These are phyloP conservation scores for Saccharomycodes ludwigii DNA, from an alignment of 805 yeast genomes.

Conservation along the genomic window DNA sequence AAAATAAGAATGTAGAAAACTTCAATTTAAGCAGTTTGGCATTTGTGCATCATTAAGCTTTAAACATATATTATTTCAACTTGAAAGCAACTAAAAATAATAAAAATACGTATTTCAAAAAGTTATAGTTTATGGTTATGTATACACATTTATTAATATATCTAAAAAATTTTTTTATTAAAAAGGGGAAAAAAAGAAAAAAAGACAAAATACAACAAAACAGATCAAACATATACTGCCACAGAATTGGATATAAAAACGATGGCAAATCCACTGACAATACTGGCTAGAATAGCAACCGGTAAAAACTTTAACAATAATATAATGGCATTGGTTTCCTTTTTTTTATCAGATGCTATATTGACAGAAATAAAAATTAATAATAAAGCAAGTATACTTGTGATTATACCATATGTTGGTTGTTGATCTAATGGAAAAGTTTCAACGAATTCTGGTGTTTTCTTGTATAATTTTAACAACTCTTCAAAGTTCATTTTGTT, in stretches of 20 bases:
- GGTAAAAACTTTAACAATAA: neutral
- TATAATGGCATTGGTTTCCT: neutral
- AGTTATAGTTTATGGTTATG: no score
- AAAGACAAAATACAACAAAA: no score
- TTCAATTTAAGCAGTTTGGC: no score
- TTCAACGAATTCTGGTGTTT: neutral
- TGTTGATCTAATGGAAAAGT: constrained; percentile 1
- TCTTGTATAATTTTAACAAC: neutral
- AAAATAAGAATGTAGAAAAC: no score
- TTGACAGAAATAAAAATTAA: neutral
- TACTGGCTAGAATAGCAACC: neutral
- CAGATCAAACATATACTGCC: neutral
- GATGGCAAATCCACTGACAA: constrained; percentile 1
- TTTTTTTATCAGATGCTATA: neutral
- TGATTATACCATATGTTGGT: neutral
- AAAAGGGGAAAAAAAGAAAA: no score
- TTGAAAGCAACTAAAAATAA: no score
- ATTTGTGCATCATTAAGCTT: no score
- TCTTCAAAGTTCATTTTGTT: neutral
- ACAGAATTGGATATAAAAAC: constrained; percentile 1
- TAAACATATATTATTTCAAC: no score
- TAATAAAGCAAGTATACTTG: neutral
- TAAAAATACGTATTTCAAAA: no score
- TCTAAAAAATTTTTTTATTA: no score
- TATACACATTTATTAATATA: no score